Percentiles rank a stretch among this genome's conserved stretches.
Evolutionary conservation across 202 grass and related monocot species (phyloP).

Genomic region (Thinopyrum obtusiflorum): DNA sequence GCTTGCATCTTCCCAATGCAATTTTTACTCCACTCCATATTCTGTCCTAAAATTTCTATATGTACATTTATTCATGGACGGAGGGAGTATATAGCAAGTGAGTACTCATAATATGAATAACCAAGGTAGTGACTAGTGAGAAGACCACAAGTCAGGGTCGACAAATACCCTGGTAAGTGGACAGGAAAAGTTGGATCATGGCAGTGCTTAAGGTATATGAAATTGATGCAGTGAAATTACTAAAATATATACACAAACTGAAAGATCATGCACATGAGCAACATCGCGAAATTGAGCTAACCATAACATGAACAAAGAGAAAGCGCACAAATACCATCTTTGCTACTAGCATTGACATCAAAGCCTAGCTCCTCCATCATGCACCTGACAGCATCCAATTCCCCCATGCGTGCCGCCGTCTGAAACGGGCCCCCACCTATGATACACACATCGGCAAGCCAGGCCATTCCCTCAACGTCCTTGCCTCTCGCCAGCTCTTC

Average conservation of each 20-base stretch:
- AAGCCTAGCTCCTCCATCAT: conserved; percentile 34
- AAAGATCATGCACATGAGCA: background rate
- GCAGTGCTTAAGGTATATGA: background rate
- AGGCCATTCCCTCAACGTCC: conserved; percentile 7
- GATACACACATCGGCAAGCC: background rate
- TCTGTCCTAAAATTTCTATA: no score
- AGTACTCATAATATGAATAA: background rate
- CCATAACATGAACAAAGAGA: background rate
- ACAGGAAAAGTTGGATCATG: background rate
- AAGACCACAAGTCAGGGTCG: background rate
- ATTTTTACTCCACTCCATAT: no score
- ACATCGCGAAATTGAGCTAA: background rate
- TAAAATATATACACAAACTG: background rate
- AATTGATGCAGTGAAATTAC: background rate
- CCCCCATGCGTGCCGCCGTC: conserved; percentile 16
- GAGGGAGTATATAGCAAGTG: background rate
- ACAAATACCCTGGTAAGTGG: background rate
- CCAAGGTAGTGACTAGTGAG: background rate
- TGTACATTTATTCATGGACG: no score
- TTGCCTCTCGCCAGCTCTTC: conserved; percentile 30
- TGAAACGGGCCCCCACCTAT: background rate
- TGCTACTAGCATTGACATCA: background rate
- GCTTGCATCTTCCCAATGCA: no score
- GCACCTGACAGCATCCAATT: background rate
- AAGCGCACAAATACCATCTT: background rate